These are phyloP conservation scores for Brassica napus DNA, from an alignment of 345 rosid species.

Conservation along the genomic window DNA sequence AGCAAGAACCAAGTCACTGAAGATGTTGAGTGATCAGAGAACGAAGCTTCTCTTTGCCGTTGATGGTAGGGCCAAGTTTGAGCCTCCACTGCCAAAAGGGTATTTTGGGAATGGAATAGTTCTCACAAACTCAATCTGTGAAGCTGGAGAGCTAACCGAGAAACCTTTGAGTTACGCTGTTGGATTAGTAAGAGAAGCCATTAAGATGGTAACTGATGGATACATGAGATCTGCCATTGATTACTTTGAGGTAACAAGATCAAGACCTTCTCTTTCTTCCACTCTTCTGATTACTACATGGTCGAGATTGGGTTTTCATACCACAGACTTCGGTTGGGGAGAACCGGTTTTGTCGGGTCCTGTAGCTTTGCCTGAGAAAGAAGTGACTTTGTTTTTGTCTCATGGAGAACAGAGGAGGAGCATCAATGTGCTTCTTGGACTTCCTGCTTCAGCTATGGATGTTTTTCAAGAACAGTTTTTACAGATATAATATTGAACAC, in stretches of 20 bases:
- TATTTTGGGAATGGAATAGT: slow-evolving; percentile 89
- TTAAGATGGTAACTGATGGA: slow-evolving; percentile 71
- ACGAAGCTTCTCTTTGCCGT: slow-evolving; percentile 90
- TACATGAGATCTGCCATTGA: slow-evolving; percentile 97
- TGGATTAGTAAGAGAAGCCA: slow-evolving; percentile 66
- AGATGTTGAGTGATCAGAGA: slow-evolving; percentile 57
- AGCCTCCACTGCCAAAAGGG: slow-evolving; percentile 77
- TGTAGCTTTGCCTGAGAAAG: slow-evolving; percentile 89
- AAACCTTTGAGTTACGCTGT: slow-evolving; percentile 63
- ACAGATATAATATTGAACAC: slow-evolving; percentile 39
- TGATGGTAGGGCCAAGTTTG: slow-evolving; percentile 80
- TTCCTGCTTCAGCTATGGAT: slow-evolving; percentile 81
- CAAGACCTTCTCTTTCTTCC: slow-evolving; percentile 80
- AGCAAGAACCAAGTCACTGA: slow-evolving; percentile 73
- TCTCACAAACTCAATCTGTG: slow-evolving; percentile 66
- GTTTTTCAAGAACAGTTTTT: slow-evolving; percentile 56
- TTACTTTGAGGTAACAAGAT: slow-evolving; percentile 81
- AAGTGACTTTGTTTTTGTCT: slow-evolving; percentile 77
- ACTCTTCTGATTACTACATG: slow-evolving; percentile 87
- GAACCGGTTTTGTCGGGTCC: slow-evolving; percentile 82
- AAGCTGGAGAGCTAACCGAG: slow-evolving; percentile 63
- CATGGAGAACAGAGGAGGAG: slow-evolving; percentile 80
- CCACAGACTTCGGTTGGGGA: slow-evolving; percentile 93
- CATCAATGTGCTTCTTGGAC: slow-evolving; percentile 83
- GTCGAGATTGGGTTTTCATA: slow-evolving; percentile 79